Percentiles rank a stretch among this genome's conserved stretches.
Conservation (phyloP, 129 eudicot species). For the Oenanthe sinensis region DNA sequence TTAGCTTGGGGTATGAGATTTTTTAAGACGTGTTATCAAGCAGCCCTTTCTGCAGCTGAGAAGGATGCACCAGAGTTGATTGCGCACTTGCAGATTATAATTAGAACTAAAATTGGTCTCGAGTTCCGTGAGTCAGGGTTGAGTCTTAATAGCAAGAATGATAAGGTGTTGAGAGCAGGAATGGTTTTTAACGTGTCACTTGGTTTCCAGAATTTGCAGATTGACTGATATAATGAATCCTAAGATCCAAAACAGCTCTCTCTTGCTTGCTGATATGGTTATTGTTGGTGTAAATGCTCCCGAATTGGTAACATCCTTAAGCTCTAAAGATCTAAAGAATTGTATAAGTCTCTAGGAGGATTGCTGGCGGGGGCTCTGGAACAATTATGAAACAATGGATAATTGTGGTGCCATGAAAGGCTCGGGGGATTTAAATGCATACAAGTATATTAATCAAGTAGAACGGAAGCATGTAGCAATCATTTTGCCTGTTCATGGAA, state of each 20-base stretch:
- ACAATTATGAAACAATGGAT: slow-evolving; percentile 6
- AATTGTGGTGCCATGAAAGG: slow-evolving; percentile 27
- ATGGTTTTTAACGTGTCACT: slow-evolving; percentile 49
- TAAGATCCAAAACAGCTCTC: slow-evolving; percentile 30
- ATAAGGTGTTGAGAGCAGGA: slow-evolving; percentile 30
- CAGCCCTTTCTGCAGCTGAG: slow-evolving; percentile 31
- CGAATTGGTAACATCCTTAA: slow-evolving; percentile 26
- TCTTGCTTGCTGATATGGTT: slow-evolving; percentile 43
- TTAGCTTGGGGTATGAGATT: too few relatives aligned
- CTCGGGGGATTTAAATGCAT: slow-evolving; percentile 38
- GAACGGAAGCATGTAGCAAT: slow-evolving; percentile 46
- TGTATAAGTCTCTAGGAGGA: slow-evolving; percentile 37
- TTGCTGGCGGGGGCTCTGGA: slow-evolving; percentile 44
- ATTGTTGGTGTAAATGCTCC: slow-evolving; percentile 29
- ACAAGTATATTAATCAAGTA: slow-evolving; percentile 41
- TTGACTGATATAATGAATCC: slow-evolving; percentile 27
- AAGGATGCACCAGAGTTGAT: slow-evolving; percentile 50
- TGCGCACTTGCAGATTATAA: slow-evolving; percentile 24
- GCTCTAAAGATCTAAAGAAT: slow-evolving; percentile 49
- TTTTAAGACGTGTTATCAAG: slow-evolving; percentile 15
- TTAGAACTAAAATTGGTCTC: slow-evolving; percentile 47
- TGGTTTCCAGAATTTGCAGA: slow-evolving; percentile 47
- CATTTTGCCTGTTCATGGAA: slow-evolving; percentile 46
- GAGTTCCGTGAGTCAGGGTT: slow-evolving; percentile 51
- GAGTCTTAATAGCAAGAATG: slow-evolving; percentile 38